phyloP scores from a whole-genome alignment of 495 filamentous ascomycete genomes.

The Podospora bellae-mahoneyi region DNA sequence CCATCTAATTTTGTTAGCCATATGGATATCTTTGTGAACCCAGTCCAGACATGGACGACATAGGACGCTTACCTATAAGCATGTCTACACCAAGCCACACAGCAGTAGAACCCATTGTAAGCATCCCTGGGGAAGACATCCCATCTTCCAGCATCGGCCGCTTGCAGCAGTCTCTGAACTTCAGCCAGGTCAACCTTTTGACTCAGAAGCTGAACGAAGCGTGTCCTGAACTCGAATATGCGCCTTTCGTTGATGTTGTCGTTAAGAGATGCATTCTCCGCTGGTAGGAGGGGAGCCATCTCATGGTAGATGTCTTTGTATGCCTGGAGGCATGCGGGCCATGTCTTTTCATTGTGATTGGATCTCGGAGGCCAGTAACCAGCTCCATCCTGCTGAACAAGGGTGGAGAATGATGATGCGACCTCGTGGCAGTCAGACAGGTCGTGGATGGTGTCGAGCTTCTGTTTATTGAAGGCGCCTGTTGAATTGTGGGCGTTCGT shows the following conservation, averaged over 20 bases:
- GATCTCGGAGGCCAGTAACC: constrained; percentile 37
- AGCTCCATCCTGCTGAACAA: constrained; percentile 36
- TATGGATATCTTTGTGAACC: no score
- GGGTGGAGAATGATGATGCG: constrained; percentile 20
- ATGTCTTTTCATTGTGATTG: constrained; percentile 23
- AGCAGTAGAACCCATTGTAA: constrained; percentile 41
- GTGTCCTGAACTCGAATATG: constrained; percentile 17
- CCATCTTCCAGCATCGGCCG: constrained; percentile 29
- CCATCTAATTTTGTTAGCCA: constrained; percentile 30
- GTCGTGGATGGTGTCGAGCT: constrained; percentile 10
- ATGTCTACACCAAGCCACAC: constrained; percentile 37
- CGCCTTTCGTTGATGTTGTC: constrained; percentile 20
- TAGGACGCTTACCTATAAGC: constrained; percentile 30
- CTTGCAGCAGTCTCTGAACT: constrained; percentile 26
- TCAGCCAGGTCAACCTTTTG: constrained; percentile 27
- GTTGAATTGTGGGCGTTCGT: background rate
- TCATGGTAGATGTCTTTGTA: constrained; percentile 39
- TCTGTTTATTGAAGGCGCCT: background rate
- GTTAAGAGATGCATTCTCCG: constrained; percentile 24
- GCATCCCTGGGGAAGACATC: constrained; percentile 28
- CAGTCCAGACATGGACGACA: background rate
- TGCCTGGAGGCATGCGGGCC: constrained; percentile 30
- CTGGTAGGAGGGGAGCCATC: constrained; percentile 30
- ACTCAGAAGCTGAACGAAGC: constrained; percentile 19
- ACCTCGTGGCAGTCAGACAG: constrained; percentile 27